Conservation (phyloP, 2,329 filamentous ascomycete species). For the Verticillium longisporum region DNA sequence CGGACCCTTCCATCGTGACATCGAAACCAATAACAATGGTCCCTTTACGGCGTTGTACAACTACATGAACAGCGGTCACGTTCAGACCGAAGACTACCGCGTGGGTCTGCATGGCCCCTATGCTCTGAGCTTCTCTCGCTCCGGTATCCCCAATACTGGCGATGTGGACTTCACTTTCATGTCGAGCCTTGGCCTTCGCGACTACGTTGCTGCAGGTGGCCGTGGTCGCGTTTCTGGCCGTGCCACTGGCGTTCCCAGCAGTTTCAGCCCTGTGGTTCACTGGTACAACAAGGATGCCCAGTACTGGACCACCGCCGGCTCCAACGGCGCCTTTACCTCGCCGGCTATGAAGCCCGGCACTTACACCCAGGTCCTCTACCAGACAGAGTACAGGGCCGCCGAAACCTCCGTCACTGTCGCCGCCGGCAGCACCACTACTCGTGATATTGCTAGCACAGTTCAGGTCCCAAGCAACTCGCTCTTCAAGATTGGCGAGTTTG, state of each 20-base stretch:
- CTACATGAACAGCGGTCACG: slow-evolving; percentile 63
- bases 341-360: slow-evolving; percentile 61
- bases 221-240: slow-evolving; percentile 56
- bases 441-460: slow-evolving; percentile 41
- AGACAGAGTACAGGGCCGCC: slow-evolving; percentile 49
- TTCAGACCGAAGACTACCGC: slow-evolving; percentile 54
- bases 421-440: slow-evolving; percentile 38
- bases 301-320: slow-evolving; percentile 56
- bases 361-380: slow-evolving; percentile 62
- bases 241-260: slow-evolving; percentile 47
- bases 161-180: slow-evolving; percentile 53
- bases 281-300: slow-evolving; percentile 59
- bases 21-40: slow-evolving; percentile 58
- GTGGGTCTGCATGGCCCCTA: slow-evolving; percentile 62
- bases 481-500: slow-evolving; percentile 60
- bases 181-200: slow-evolving; percentile 46
- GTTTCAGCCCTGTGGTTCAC: slow-evolving; percentile 52
- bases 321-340: slow-evolving; percentile 51
- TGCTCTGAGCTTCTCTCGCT: slow-evolving; percentile 52
- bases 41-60: slow-evolving; percentile 53
- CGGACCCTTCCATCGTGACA: slow-evolving; percentile 60
- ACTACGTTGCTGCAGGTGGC: slow-evolving; percentile 46
- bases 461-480: slow-evolving; percentile 43
- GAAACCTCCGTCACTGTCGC: slow-evolving; percentile 40
- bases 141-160: slow-evolving; percentile 41